Evolutionary conservation across 257 asterid genomes (phyloP).

Genomic region (Ocimum tenuiflorum): DNA sequence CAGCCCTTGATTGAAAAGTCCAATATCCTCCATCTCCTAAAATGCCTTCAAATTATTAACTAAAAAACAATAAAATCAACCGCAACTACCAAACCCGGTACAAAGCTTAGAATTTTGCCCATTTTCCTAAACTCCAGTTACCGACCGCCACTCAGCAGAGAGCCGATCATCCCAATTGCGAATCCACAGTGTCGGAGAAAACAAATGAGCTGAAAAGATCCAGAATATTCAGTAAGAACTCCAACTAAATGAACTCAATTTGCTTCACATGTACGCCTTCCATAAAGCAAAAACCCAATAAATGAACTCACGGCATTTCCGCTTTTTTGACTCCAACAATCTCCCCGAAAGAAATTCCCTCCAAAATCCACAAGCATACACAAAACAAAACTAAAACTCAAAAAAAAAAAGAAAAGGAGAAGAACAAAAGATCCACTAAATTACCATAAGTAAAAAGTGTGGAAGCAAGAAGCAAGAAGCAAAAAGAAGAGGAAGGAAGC

Average conservation of each 20-base stretch:
- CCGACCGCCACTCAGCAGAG: constrained; percentile 8
- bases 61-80: constrained; percentile 22
- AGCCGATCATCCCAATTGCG: constrained; percentile 16
- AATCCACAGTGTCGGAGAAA: constrained; percentile 26
- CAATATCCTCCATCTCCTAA: constrained; percentile 86
- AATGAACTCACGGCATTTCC: constrained; percentile 47
- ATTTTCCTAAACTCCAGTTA: constrained; percentile 18
- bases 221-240: constrained; percentile 40
- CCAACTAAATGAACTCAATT: constrained; percentile 20
- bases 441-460: not conserved
- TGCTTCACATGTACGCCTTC: constrained; percentile 52
- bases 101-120: constrained; percentile 11
- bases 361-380: constrained; percentile 13
- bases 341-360: constrained; percentile 20
- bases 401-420: not conserved
- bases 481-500: not conserved
- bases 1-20: constrained; percentile 84
- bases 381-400: not conserved
- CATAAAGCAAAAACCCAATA: constrained; percentile 37
- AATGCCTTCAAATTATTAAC: constrained; percentile 6
- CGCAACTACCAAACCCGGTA: constrained; percentile 11
- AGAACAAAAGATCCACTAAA: not conserved
- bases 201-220: constrained; percentile 40
- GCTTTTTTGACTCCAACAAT: constrained; percentile 40
- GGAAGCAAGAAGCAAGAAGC: not conserved